Conservation (phyloP, 2,329 filamentous ascomycete species). For the Fusarium sp. region DNA sequence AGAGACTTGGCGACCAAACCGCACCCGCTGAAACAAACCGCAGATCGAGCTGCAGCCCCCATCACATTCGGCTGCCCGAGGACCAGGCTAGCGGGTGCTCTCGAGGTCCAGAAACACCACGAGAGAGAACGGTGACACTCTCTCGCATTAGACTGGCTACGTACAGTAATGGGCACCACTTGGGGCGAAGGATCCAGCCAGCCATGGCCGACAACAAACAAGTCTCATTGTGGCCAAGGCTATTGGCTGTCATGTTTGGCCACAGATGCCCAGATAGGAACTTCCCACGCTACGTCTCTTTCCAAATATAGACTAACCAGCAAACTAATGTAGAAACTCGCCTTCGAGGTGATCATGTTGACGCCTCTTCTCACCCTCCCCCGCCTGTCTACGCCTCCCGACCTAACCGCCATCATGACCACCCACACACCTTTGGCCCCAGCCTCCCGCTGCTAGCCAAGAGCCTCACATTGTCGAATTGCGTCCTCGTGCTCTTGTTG, state of each 20-base stretch:
- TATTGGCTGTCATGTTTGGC: not conserved
- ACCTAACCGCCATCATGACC: constrained; percentile 7
- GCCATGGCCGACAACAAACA: not conserved
- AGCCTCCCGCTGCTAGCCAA: constrained; percentile 3
- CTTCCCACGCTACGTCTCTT: not conserved
- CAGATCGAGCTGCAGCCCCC: constrained; percentile 1
- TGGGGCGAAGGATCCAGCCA: not conserved
- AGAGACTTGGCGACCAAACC: not conserved
- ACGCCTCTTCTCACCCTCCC: not conserved
- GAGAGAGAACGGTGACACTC: not conserved
- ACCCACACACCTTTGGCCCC: not conserved
- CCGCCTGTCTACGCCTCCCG: not conserved
- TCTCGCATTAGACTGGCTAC: not conserved
- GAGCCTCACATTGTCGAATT: not conserved
- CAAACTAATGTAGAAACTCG: not conserved
- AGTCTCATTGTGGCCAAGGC: not conserved
- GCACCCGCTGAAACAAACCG: not conserved
- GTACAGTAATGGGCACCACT: not conserved
- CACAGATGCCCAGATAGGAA: not conserved
- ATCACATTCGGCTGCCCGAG: constrained; percentile 2
- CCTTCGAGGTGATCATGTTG: not conserved
- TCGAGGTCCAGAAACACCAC: not conserved
- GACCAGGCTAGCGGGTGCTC: not conserved
- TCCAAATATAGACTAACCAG: not conserved
- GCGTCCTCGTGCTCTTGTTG: not conserved